Conservation (phyloP, 2,329 filamentous ascomycete species). For the Apiospora hydei region DNA sequence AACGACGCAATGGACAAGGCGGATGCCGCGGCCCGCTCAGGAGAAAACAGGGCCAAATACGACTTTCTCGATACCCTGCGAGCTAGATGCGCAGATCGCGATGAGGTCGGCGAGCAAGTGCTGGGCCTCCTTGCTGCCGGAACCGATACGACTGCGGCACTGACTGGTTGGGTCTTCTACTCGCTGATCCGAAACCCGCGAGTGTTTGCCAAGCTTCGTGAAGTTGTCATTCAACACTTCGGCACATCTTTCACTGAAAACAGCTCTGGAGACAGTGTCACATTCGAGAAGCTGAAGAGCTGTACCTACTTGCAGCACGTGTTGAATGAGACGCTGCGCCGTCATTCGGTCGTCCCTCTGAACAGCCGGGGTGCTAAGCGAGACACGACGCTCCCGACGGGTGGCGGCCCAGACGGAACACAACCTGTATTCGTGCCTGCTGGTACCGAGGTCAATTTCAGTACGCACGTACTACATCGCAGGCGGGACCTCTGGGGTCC, state of each 20-base stretch:
- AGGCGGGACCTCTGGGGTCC: slow-evolving; percentile 39
- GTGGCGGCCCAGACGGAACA: slow-evolving; percentile 52
- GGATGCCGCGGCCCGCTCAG: neutral
- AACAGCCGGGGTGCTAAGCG: slow-evolving; percentile 11
- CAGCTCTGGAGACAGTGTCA: slow-evolving; percentile 36
- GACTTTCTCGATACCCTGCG: slow-evolving; percentile 9
- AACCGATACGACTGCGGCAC: slow-evolving; percentile 45
- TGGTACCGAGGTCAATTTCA: slow-evolving; percentile 48
- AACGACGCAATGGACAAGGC: slow-evolving; percentile 17
- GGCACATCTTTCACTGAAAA: slow-evolving; percentile 10
- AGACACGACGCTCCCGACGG: slow-evolving; percentile 52
- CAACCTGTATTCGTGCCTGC: slow-evolving; percentile 54
- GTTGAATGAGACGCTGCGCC: slow-evolving; percentile 47
- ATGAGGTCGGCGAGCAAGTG: slow-evolving; percentile 14
- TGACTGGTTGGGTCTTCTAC: slow-evolving; percentile 42
- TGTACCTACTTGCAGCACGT: slow-evolving; percentile 52
- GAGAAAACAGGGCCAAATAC: neutral
- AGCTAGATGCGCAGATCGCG: neutral
- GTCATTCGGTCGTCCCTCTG: slow-evolving; percentile 6
- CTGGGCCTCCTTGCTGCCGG: slow-evolving; percentile 35
- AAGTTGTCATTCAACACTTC: slow-evolving; percentile 19
- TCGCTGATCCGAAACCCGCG: slow-evolving; percentile 33
- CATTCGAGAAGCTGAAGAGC: slow-evolving; percentile 49
- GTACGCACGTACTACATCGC: slow-evolving; percentile 44
- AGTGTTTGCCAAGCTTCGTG: slow-evolving; percentile 40